A percentile compares a stretch with the other conserved stretches of the same genome.
Conservation (phyloP, 2,329 filamentous ascomycete genomes). For the Fusarium drepaniforme region DNA sequence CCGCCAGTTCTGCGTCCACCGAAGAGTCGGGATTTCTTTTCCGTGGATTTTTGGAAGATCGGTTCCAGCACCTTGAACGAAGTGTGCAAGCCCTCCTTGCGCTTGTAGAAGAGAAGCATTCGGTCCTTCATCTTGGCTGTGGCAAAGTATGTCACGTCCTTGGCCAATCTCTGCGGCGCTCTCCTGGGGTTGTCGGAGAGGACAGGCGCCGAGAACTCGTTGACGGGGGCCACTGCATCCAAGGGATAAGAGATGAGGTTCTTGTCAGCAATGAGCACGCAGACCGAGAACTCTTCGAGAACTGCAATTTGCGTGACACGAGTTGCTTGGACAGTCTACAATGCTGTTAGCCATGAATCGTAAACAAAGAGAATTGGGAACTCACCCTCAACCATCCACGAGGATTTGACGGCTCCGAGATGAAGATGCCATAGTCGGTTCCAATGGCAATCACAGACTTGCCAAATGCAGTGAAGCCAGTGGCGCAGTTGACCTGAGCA, state of each 20-base stretch:
- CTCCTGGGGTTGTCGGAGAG: constrained; percentile 78
- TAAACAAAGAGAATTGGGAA: constrained; percentile 25
- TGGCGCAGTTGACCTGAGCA: constrained; percentile 91
- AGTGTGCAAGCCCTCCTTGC: constrained; percentile 90
- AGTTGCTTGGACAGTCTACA: constrained; percentile 78
- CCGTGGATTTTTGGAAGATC: constrained; percentile 90
- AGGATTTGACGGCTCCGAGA: constrained; percentile 89
- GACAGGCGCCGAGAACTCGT: constrained; percentile 69
- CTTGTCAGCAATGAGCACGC: constrained; percentile 91
- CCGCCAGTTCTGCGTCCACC: constrained; percentile 68
- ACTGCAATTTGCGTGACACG: constrained; percentile 94
- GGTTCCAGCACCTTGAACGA: constrained; percentile 98
- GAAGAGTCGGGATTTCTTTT: constrained; percentile 81
- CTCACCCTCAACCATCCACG: constrained; percentile 90
- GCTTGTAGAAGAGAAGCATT: constrained; percentile 96
- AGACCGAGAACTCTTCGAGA: constrained; percentile 94
- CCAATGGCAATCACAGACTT: constrained; percentile 93
- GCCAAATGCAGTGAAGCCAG: constrained; percentile 86
- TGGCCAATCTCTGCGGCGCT: constrained; percentile 91
- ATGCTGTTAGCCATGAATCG: constrained; percentile 29
- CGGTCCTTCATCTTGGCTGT: constrained; percentile 98
- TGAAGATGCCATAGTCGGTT: constrained; percentile 93
- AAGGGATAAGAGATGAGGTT: constrained; percentile 93
- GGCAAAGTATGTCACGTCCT: constrained; percentile 97
- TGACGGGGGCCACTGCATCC: constrained; percentile 80